Base-by-base conservation (phyloP, 768 basidiomycete genomes). In the Thelephora aurantiotincta region DNA sequence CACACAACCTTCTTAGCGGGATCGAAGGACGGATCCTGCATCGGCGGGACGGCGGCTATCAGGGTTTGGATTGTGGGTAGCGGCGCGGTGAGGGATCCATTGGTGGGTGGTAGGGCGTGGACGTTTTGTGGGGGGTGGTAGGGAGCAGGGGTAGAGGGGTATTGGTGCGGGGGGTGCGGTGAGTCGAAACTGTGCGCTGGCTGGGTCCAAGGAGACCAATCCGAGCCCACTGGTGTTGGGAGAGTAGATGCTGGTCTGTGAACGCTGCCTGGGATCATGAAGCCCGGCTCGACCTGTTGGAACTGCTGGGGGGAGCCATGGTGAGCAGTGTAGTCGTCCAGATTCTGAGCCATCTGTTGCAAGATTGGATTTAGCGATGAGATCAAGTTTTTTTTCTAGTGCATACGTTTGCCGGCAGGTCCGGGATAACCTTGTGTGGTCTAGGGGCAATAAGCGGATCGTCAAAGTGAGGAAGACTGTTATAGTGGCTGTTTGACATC, bases 1-100 rank as follows among this genome's bases (percentile, higher is more conserved):
- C 91, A 97, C 22, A 73, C 68, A 5, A 94, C 61, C 55, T 79
- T 78, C 37, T 78, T 69, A 0, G 65, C 58, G 2, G 82, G 80
- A 54, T 80, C 77, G 49, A 74, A 72, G 35, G 57, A 57, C 1
- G 80, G 72, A 1, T 68, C 63, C 46, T 81, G 78, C 19, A 84
- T 64, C 11, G 72, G 60, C 3, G 66, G 60, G 0, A 75, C 57
- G 1, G 74, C 76, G 0, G 71, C 66, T 4, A 71, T 58, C 20
- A 91, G 76, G 0, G 73, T 69, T 14, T 76, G 57, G 36, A 83
- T 61, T n/a, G 74, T 71, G 0, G 89, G 86, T 0, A 88, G 66
- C 3, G 82, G 73, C 0, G 77, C 77, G 0, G 82, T 83, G 6
- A 89, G 70, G 0, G 74, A 68, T 2, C 78, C 33, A 47, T 50